A percentile compares a stretch with the other conserved stretches of the same genome.
These are phyloP conservation scores for Fusarium sp. DNA, from an alignment of 2,329 filamentous ascomycete genomes.

Conservation along the genomic window DNA sequence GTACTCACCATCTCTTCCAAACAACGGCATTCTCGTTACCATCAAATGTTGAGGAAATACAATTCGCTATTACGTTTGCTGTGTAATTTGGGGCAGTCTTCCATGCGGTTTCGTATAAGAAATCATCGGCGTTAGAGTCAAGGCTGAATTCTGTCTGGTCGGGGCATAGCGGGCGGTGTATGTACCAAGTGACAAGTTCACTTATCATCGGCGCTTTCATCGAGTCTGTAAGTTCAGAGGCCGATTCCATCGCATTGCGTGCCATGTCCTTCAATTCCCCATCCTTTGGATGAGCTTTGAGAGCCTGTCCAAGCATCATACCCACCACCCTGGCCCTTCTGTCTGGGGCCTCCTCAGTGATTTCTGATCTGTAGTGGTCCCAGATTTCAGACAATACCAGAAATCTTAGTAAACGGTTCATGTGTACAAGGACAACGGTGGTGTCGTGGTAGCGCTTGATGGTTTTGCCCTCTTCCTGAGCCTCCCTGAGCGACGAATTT, in stretches of 20 bases:
- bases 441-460: constrained; percentile 13
- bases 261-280: too few species aligned
- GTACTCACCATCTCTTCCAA: neutral
- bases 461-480: neutral
- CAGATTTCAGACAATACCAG: too few species aligned
- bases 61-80: neutral
- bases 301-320: neutral
- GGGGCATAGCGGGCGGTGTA: neutral
- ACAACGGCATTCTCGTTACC: neutral
- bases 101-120: neutral
- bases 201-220: neutral
- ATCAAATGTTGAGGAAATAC: neutral
- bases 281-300: neutral
- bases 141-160: neutral
- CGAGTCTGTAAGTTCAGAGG: neutral
- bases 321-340: neutral
- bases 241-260: too few species aligned
- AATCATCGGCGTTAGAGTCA: neutral
- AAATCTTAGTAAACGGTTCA: too few species aligned
- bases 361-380: too few species aligned
- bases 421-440: neutral
- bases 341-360: too few species aligned
- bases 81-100: neutral
- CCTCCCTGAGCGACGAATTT: neutral
- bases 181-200: neutral